Evolutionary conservation across 257 asterid genomes (phyloP).

Genomic region (Rehmannia glutinosa): DNA sequence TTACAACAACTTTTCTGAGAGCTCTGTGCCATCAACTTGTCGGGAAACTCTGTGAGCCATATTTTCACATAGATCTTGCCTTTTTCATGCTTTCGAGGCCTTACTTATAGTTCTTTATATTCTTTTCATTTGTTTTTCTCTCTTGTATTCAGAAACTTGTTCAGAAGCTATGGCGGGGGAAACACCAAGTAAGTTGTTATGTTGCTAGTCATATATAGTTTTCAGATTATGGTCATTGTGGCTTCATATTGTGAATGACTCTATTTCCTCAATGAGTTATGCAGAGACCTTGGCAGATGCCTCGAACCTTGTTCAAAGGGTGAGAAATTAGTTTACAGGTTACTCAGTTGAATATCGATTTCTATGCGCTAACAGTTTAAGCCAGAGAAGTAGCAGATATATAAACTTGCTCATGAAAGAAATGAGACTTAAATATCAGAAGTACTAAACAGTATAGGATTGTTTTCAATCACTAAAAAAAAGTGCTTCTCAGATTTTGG

Average conservation of each 20-base stretch:
- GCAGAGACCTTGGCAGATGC: conserved; percentile 37
- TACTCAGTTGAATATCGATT: not conserved
- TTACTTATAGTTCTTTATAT: not conserved
- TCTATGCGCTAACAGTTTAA: too few relatives aligned
- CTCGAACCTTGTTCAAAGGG: conserved; percentile 38
- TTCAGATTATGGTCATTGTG: not conserved
- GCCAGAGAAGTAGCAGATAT: too few relatives aligned
- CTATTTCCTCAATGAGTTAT: not conserved
- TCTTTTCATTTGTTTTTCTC: not conserved
- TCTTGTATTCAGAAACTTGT: conserved; percentile 48
- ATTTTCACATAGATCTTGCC: not conserved
- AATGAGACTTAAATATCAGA: too few relatives aligned
- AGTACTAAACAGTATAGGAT: too few relatives aligned
- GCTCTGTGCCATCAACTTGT: conserved; percentile 32
- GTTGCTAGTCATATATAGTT: not conserved
- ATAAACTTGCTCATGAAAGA: too few relatives aligned
- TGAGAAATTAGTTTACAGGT: conserved; percentile 1
- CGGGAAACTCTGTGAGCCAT: conserved; percentile 46
- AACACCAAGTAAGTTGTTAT: conserved; percentile 33
- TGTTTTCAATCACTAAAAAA: too few relatives aligned
- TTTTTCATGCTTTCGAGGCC: not conserved
- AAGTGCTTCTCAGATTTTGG: too few relatives aligned
- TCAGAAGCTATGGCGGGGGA: conserved; percentile 38
- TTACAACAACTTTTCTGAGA: conserved; percentile 44
- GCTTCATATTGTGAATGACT: not conserved